Evolutionary conservation across 345 rosid genomes (phyloP), one percentile per base, ranked within the genome.

Genomic region (Acer saccharum): DNA sequence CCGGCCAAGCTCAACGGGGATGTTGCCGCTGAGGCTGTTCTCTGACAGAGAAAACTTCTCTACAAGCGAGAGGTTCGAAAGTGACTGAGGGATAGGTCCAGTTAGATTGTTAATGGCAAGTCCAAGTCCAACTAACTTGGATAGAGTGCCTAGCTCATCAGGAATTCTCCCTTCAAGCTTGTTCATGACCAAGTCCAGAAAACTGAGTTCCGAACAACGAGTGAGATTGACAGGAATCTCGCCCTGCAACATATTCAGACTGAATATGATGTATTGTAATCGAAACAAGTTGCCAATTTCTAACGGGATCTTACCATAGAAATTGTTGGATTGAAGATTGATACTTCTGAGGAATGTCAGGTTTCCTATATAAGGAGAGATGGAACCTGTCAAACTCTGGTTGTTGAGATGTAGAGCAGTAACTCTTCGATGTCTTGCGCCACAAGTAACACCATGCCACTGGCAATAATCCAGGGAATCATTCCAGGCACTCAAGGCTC

Each of bases 291-390:
- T 8, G 10, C 83, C 86, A 14, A 80, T 62, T 62, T 83, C 86
- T 1, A 7, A 44, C 0, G 86, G 86, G 43, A 84, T 78, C 25
- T 78, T 16, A 0, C 76, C 76, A 8, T 75, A 61, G 71, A 84
- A 79, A 62, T 50, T 69, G 69, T 84, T 84, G 7, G 70, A 64
- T 23, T 71, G 21, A 1, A 84, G 78, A 32, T 54, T 7, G 29
- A 84, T 41, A 3, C 10, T 41, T 41, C 75, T 62, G 7, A 79
- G 64, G 62, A 83, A 83, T 67, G 78, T 66, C 48, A 83, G 39
- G 79, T 83, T 83, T 55, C 86, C 83, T 20, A 80, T 43, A 25
- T 68, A n/a, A 10, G 85, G 76, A 12, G 85, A 62, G 35, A 83
- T 64, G 0, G 83, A 61, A 7, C 85, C 85, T 25, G 78, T 46